A percentile compares a stretch with the other conserved stretches of the same genome.
These are phyloP conservation scores for Eucalyptus viminalis DNA, from an alignment of 345 rosid genomes.

Conservation along the genomic window DNA sequence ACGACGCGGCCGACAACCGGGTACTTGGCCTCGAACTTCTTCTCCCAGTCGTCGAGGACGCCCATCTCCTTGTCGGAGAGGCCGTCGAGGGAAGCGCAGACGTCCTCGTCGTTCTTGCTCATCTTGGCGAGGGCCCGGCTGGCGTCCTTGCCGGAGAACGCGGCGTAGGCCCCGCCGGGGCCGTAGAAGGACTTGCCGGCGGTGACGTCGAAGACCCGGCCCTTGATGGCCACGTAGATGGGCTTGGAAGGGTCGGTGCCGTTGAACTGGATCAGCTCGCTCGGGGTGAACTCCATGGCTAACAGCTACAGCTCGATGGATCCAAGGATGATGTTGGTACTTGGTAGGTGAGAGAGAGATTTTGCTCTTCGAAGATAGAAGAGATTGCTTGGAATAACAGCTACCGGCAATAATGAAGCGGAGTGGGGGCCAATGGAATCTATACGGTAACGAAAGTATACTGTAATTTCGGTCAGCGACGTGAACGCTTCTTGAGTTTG, in stretches of 20 bases:
- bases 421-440: too few species aligned
- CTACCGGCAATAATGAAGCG: neutral
- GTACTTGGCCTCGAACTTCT: conserved; percentile 80
- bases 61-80: conserved; percentile 72
- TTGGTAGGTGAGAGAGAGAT: neutral
- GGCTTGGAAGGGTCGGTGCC: conserved; percentile 68
- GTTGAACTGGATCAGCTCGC: conserved; percentile 53
- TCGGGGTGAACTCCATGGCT: conserved; percentile 62
- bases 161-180: conserved; percentile 50
- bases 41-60: conserved; percentile 77
- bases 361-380: neutral
- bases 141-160: conserved; percentile 82
- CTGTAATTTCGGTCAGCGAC: neutral
- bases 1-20: conserved; percentile 66
- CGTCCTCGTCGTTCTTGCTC: conserved; percentile 87
- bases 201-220: conserved; percentile 65
- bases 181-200: conserved; percentile 78
- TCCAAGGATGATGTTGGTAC: neutral
- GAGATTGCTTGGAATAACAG: neutral
- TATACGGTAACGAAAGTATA: too few species aligned
- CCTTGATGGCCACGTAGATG: conserved; percentile 80
- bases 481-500: neutral
- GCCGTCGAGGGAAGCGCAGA: conserved; percentile 46
- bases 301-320: too few species aligned
- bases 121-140: conserved; percentile 85